These are phyloP conservation scores for Francoa sonchifolia DNA, from an alignment of 441 rosid genomes.

Conservation along the genomic window DNA sequence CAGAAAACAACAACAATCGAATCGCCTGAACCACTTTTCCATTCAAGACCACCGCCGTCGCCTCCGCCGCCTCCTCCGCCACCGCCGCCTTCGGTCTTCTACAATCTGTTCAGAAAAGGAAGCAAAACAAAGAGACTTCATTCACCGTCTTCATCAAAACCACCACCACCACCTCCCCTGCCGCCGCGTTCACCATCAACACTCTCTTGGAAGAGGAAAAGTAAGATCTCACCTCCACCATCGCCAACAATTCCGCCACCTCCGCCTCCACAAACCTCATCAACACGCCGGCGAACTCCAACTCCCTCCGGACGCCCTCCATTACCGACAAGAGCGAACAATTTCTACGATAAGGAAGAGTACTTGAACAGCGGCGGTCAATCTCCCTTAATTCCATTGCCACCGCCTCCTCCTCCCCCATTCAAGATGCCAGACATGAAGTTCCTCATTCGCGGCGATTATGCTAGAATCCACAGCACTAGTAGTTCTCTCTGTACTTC, in stretches of 20 bases:
- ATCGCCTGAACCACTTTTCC: constrained; percentile 14
- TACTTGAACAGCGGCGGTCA: constrained; percentile 22
- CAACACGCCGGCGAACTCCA: constrained; percentile 14
- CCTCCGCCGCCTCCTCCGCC: constrained; percentile 47
- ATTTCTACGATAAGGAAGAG: constrained; percentile 17
- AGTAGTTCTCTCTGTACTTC: constrained; percentile 49
- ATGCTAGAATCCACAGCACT: constrained; percentile 34
- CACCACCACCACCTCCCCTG: constrained; percentile 34
- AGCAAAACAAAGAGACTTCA: constrained; percentile 48
- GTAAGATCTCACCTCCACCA: not conserved
- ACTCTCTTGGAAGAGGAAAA: not conserved
- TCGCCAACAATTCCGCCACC: constrained; percentile 10
- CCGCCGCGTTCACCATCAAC: constrained; percentile 15
- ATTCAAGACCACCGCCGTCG: constrained; percentile 34
- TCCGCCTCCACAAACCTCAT: constrained; percentile 7
- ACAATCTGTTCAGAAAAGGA: constrained; percentile 44
- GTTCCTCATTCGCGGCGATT: constrained; percentile 33
- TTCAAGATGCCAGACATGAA: constrained; percentile 33
- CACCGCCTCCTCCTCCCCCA: constrained; percentile 55
- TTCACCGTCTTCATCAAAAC: constrained; percentile 34
- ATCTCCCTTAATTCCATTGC: constrained; percentile 35
- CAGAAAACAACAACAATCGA: constrained; percentile 33
- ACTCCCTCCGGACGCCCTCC: constrained; percentile 42
- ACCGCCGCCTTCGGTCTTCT: constrained; percentile 50
- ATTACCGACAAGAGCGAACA: constrained; percentile 27